A percentile compares a stretch with the other conserved stretches of the same genome.
Conservation (phyloP, 148 eudicot species). For the Fagopyrum homotropicum region DNA sequence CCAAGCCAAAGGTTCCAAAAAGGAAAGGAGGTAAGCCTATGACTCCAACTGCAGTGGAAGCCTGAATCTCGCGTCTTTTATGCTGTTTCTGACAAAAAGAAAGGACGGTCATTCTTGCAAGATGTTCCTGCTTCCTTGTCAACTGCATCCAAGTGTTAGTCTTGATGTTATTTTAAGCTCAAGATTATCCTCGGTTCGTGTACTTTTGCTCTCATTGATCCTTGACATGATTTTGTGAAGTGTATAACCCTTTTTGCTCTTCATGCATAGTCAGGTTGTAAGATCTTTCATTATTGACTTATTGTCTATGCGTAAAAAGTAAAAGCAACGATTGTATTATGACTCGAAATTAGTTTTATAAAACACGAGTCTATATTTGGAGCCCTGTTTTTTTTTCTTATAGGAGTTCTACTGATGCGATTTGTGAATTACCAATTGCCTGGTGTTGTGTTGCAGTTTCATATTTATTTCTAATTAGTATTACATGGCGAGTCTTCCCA, state of each 20-base stretch:
- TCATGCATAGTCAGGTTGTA: neutral
- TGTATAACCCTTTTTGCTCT: neutral
- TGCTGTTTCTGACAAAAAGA: neutral
- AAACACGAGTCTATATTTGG: neutral
- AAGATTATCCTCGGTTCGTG: neutral
- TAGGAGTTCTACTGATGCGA: neutral
- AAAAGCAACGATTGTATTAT: too few relatives aligned
- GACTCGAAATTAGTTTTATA: neutral
- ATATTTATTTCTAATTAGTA: neutral
- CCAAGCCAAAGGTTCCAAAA: slow-evolving; percentile 43
- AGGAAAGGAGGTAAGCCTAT: slow-evolving; percentile 45
- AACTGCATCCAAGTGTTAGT: neutral
- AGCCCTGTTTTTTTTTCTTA: neutral
- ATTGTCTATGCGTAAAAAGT: neutral
- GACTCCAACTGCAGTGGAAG: slow-evolving; percentile 38
- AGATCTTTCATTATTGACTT: neutral
- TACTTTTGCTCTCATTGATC: neutral
- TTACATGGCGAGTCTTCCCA: too few relatives aligned
- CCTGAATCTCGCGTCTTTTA: slow-evolving; percentile 14
- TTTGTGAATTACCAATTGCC: neutral
- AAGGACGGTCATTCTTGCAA: neutral
- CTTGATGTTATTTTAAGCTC: neutral
- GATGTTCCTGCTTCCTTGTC: neutral
- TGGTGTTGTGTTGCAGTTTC: neutral
- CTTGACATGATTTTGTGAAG: neutral